Conservation (phyloP, 179 eudicot species). For the Heliamphora pulchella region DNA sequence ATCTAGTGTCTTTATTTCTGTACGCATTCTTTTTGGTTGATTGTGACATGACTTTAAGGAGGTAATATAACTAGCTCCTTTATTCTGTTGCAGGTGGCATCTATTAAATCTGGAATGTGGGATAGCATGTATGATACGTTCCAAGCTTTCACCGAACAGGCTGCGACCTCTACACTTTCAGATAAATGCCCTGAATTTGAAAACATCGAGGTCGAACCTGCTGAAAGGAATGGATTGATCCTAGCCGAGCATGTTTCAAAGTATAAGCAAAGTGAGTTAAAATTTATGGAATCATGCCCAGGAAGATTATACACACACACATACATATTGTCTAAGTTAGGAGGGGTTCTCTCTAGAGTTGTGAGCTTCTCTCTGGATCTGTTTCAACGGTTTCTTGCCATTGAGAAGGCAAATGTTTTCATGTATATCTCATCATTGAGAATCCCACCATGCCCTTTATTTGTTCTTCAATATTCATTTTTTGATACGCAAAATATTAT, state of each 20-base stretch:
- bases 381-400: neutral
- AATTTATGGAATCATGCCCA: too few relatives aligned
- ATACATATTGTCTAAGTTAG: neutral
- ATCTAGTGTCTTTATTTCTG: neutral
- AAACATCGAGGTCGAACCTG: conserved; percentile 51
- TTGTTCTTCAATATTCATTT: neutral
- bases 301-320: neutral
- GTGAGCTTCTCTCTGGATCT: neutral
- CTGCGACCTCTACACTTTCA: conserved; percentile 21
- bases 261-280: conserved; percentile 39
- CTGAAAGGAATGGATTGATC: conserved; percentile 27
- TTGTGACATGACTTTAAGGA: conserved; percentile 2
- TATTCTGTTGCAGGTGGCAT: conserved; percentile 52
- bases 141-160: conserved; percentile 42
- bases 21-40: neutral
- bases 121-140: conserved; percentile 82
- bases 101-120: conserved; percentile 74
- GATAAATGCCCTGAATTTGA: conserved; percentile 29
- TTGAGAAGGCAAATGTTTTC: neutral
- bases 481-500: too few relatives aligned
- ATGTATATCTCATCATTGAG: neutral
- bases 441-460: neutral
- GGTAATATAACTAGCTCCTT: neutral
- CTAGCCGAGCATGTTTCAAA: conserved; percentile 12
- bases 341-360: neutral